Conservation (phyloP, 2,329 filamentous ascomycete species). For the Ramularia collo-cygni region DNA sequence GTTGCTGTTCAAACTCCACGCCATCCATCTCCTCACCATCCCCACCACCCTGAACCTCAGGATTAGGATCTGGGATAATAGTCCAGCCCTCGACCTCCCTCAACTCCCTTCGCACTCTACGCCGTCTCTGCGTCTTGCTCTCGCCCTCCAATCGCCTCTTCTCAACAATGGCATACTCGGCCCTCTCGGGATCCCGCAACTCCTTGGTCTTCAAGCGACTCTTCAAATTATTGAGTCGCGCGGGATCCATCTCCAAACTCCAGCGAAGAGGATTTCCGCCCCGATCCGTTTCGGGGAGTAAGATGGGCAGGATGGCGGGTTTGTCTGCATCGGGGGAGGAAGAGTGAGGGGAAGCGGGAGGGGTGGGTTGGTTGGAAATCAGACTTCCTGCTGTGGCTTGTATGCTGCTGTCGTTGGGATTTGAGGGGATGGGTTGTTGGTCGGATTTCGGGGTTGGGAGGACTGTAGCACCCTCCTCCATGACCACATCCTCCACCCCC, state of each 20-base stretch:
- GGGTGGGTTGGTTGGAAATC: background rate
- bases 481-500: too few species aligned
- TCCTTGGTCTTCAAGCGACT: too few species aligned
- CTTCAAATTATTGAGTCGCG: too few species aligned
- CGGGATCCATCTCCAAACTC: too few species aligned
- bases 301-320: background rate
- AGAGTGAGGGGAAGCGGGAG: background rate
- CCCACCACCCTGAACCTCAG: background rate
- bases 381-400: too few species aligned
- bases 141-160: background rate
- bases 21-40: background rate
- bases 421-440: too few species aligned
- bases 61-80: background rate
- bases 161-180: background rate
- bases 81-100: background rate
- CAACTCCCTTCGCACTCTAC: background rate
- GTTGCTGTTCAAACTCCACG: too few species aligned
- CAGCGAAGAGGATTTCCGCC: conserved; percentile 9
- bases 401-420: background rate
- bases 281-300: conserved; percentile 6
- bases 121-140: background rate
- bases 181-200: background rate
- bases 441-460: too few species aligned
- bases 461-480: too few species aligned
- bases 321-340: background rate